Base-by-base conservation (phyloP, 768 basidiomycete genomes). In the Agaricus sinodeliciosus region DNA sequence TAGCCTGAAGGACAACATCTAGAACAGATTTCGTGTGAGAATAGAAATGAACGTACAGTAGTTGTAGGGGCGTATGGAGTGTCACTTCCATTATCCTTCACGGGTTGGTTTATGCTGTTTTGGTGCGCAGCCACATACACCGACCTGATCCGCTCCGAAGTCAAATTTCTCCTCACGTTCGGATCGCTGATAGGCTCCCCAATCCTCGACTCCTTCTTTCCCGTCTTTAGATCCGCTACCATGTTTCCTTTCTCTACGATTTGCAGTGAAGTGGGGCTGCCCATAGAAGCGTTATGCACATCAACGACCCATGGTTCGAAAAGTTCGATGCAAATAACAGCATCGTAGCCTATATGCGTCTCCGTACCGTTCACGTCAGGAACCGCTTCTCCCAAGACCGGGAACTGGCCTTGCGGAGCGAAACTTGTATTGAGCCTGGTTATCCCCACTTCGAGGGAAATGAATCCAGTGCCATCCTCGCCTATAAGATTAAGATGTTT, bases 231-330 rank as follows among this genome's bases (percentile, higher is more conserved):
- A 47, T 67, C 62, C 26, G 51, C 50, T 48, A 71, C 58, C 9
- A 49, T 42, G 36, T 63, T 67, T 2, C 62, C 63, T 25, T 67
- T 63, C 19, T 63, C 67, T 11, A 69, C 63, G 27, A 76, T 67
- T 27, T 61, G 59, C 18, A 62, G 41, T 0, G 70, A 60, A 18
- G 43, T 64, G 1, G 72, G 71, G 1, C 58, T 50, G 4, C 68
- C 69, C 9, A 59, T 57, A 9, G 69, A 68, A 36, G 62, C 62
- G 43, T 72, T 71, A 49, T 65, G 70, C 4, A 67, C 61, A 40
- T 73, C 71, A 5, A 74, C 52, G n/a, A 75, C 56, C 67, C 69
- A 75, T 1, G 72, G 72, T 46, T 75, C 72, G 31, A 72, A 71
- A 1, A 70, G 51, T 55, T 72, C 64, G 5, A 73, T 52, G 49